Evolutionary conservation across 345 rosid genomes (phyloP), one percentile per base, ranked within the genome.

Genomic region (Pugionium dolabratum): DNA sequence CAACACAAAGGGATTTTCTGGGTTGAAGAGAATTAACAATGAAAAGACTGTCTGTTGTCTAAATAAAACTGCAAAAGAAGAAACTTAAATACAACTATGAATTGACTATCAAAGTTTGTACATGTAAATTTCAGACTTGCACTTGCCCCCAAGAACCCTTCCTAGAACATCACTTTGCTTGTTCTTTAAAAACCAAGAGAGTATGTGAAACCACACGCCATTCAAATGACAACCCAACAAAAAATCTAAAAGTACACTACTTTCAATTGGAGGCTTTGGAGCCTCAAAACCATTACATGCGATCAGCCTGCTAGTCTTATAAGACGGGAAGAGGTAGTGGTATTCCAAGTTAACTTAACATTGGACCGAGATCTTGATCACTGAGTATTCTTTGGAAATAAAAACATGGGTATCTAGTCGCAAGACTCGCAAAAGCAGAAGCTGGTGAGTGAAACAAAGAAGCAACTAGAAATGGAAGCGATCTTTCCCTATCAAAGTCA

Each of bases 401-500:
- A 42, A 42, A 27, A 44, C 44, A 33, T 31, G 66, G 35, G 26
- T 32, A 56, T 67, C 64, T 46, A 67, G 31, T 55, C 18, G 18
- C 18, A 18, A 18, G 18, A 18, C 18, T 18, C 18, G 40, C 5
- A 6, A 36, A 4, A 36, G 40, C 7, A 4, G 75, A 53, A 72
- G 67, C 66, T 69, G 84, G 81, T 75, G 90, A 82, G 76, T 78
- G 78, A 1, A 85, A 83, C 5, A 83, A 77, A 53, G 85, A 75
- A 65, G 83, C 79, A 61, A 82, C 86, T 39, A 85, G 79, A 69
- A 80, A 80, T 41, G 82, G 73, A 72, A 81, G 80, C 73, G 82
- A 86, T 75, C 63, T 42, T 40, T 36, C 44, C 47, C 46, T 1
- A 56, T 56, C 70, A 66, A 66, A 66, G 27, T 54, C 26, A 9